Evolutionary conservation across 1,284 basidiomycete species (phyloP).

Genomic region (Boletus sp.): DNA sequence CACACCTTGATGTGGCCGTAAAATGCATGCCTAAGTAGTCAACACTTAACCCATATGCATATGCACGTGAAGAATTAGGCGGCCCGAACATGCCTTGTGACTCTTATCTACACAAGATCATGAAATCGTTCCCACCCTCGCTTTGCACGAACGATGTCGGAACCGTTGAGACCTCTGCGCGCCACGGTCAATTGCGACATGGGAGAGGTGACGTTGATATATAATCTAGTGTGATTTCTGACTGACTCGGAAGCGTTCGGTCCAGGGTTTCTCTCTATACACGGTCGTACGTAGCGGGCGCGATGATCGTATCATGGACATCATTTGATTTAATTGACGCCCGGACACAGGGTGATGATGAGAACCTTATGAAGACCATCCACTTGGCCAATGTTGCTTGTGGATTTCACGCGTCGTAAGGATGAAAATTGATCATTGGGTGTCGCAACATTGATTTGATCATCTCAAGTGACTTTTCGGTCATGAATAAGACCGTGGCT

Average conservation of each 20-base stretch:
- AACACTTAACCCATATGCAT: not conserved
- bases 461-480: conserved; percentile 48
- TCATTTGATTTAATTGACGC: not conserved
- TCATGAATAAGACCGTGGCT: conserved; percentile 57
- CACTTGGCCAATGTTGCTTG: conserved; percentile 63
- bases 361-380: conserved; percentile 57
- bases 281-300: conserved; percentile 38
- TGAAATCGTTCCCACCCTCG: not conserved
- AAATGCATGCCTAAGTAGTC: not conserved
- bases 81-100: conserved; percentile 7
- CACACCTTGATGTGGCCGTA: not conserved
- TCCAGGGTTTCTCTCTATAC: conserved; percentile 54
- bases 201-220: conserved; percentile 47
- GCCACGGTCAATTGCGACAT: conserved; percentile 61
- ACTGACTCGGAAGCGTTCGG: conserved; percentile 1
- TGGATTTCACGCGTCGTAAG: conserved; percentile 60
- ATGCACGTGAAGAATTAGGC: not conserved
- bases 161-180: conserved; percentile 28
- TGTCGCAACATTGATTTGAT: not conserved
- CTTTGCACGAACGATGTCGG: conserved; percentile 16
- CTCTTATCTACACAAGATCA: not conserved
- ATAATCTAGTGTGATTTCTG: not conserved
- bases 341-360: conserved; percentile 50
- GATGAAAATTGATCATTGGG: not conserved
- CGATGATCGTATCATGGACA: not conserved